Evolutionary conservation across 176 grass and related monocot species (phyloP).

Genomic region (Zea luxurians): DNA sequence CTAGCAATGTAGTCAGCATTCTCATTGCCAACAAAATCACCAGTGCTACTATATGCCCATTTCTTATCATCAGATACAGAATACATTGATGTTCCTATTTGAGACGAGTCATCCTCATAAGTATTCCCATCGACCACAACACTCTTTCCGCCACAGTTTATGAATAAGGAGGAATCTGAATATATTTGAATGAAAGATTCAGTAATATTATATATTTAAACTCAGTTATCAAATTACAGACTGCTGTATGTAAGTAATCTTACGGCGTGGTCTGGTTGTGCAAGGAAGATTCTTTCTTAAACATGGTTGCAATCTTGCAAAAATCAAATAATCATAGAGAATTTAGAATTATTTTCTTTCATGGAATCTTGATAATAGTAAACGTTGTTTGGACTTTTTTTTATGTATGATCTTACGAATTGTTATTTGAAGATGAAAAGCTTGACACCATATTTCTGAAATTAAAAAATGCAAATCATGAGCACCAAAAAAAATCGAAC

Average conservation of each 20-base stretch:
- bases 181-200: constrained; percentile 34
- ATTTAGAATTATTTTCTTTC: constrained; percentile 1
- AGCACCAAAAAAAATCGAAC: constrained; percentile 37
- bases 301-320: constrained; percentile 55
- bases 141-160: constrained; percentile 79
- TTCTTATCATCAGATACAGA: constrained; percentile 35
- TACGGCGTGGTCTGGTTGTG: constrained; percentile 48
- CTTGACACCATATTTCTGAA: constrained; percentile 83
- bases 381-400: neutral
- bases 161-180: constrained; percentile 81
- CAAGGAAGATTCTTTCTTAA: constrained; percentile 71
- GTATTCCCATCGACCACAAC: constrained; percentile 40
- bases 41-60: constrained; percentile 92
- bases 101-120: constrained; percentile 69
- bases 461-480: constrained; percentile 35
- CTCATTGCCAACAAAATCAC: constrained; percentile 72
- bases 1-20: constrained; percentile 64
- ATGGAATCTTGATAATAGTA: constrained; percentile 13
- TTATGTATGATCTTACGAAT: constrained; percentile 49
- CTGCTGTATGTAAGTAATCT: constrained; percentile 36
- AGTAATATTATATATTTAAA: constrained; percentile 16
- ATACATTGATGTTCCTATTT: constrained; percentile 71
- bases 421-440: constrained; percentile 61
- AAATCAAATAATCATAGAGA: constrained; percentile 16
- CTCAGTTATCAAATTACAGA: neutral